These are phyloP conservation scores for Ceriops tagal DNA, from an alignment of 345 rosid species.

Conservation along the genomic window DNA sequence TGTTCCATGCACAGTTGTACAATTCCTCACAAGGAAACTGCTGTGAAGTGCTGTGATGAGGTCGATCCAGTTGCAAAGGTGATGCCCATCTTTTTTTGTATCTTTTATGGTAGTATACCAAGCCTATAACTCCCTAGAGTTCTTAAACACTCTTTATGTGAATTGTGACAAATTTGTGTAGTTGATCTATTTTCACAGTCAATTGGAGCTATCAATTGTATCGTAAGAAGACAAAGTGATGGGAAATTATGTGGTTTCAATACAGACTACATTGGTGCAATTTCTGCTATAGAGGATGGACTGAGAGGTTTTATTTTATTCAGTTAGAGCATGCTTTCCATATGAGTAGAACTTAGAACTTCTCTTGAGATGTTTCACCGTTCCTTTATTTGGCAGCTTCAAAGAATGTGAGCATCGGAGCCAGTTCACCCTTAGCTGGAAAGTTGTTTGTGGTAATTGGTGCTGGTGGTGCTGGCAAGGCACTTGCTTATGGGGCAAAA, in stretches of 20 bases:
- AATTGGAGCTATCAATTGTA: conserved; percentile 95
- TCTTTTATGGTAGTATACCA: neutral
- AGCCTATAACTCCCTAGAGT: neutral
- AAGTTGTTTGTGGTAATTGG: conserved; percentile 89
- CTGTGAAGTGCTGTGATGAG: conserved; percentile 78
- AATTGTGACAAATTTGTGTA: conserved; percentile 5
- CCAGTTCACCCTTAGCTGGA: conserved; percentile 67
- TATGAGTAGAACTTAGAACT: conserved; percentile 17
- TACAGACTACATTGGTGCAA: conserved; percentile 89
- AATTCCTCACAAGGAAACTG: conserved; percentile 90
- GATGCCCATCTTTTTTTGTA: neutral
- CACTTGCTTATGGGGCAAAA: conserved; percentile 95
- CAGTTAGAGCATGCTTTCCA: neutral
- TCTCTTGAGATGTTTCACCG: conserved; percentile 8
- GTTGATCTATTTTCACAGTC: conserved; percentile 50
- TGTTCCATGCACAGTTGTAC: conserved; percentile 58
- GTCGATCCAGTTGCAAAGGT: conserved; percentile 94
- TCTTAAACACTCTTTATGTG: conserved; percentile 9
- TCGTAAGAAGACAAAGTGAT: conserved; percentile 67
- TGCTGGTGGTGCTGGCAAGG: conserved; percentile 99
- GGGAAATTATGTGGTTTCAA: conserved; percentile 79
- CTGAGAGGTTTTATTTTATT: conserved; percentile 51
- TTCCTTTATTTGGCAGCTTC: conserved; percentile 39
- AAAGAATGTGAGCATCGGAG: conserved; percentile 24
- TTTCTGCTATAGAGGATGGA: conserved; percentile 95